Base-by-base conservation (phyloP, 805 yeast genomes). In the Dipodascopsis uninucleata region DNA sequence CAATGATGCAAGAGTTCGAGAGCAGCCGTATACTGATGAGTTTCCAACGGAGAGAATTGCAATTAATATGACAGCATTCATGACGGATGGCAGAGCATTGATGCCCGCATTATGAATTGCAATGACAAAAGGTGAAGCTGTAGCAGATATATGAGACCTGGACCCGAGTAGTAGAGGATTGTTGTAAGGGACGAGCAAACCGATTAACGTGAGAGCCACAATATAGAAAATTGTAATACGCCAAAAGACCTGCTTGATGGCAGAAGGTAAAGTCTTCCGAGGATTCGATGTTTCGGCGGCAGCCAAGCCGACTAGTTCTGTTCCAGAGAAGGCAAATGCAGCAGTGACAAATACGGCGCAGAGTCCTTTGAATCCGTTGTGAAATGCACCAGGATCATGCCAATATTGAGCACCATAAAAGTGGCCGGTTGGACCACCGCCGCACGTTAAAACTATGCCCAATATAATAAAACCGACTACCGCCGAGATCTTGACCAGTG, bases 211-310 rank as follows among this genome's bases (percentile, higher is more conserved):
- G 61, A 66, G 74, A 50, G 80, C 71, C 7, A 73, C 67, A 61
- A 85, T 71, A 67, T 85, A 85, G 61, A 85, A 84, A 55, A 82
- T 63, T 10, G 80, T 67, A 45, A 85, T 80, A 66, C 93, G 74
- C 89, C 90, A 84, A 66, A 85, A 82, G 3, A 83, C 86, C 67
- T 85, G 89, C 64, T 83, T 84, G 47, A 82, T 77, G 34, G 90
- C 89, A 39, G 74, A 72, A 28, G 90, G 93, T 43, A 83, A 71
- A 1, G 83, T 66, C 43, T 70, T 71, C 56, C 82, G 70, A 36
- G 93, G 90, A 62, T 82, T 76, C 28, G 65, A 74, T 20, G 86
- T 72, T 63, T 85, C 94, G 6, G 89, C 89, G 25, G 89, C 84
- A 8, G 88, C 83, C 31, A 84, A 70, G 39, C 87, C 85, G 31